Percentiles rank a stretch among this genome's conserved stretches.
Evolutionary conservation across 345 rosid genomes (phyloP).

Genomic region (Cardamine chenopodiifolia): DNA sequence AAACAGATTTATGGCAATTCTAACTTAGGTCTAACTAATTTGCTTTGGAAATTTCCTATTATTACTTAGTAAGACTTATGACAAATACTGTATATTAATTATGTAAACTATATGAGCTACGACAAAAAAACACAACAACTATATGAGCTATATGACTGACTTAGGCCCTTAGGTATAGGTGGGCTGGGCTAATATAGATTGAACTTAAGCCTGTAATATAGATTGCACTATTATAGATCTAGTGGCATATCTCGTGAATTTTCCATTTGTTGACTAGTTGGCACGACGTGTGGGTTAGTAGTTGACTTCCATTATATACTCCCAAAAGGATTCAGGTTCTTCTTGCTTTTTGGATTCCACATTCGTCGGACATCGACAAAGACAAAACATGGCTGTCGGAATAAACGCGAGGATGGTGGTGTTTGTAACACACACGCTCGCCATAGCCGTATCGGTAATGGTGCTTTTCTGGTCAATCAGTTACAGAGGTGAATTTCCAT

Average conservation of each 20-base stretch:
- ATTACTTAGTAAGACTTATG: neutral
- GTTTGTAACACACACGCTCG: constrained; percentile 59
- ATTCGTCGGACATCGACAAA: neutral
- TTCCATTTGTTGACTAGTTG: constrained; percentile 4
- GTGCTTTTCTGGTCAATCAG: constrained; percentile 68
- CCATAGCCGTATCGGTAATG: constrained; percentile 50
- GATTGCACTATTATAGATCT: no score
- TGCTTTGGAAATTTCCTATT: neutral
- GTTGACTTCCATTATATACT: constrained; percentile 13
- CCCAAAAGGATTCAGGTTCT: neutral
- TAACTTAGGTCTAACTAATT: neutral
- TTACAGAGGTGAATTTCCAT: constrained; percentile 82
- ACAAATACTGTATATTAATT: no score
- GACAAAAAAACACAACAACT: no score
- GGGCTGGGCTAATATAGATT: constrained; percentile 5
- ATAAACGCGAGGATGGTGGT: constrained; percentile 55
- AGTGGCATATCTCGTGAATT: constrained; percentile 1
- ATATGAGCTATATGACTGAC: neutral
- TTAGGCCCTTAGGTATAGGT: neutral
- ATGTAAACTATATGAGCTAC: neutral
- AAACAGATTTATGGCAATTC: neutral
- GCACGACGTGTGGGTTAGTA: constrained; percentile 20
- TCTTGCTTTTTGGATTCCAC: constrained; percentile 1
- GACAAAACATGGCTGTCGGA: constrained; percentile 48
- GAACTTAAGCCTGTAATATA: neutral